Evolutionary conservation across 371 early-diverging fungal species (phyloP).

Genomic region (Mucor plumbeus): DNA sequence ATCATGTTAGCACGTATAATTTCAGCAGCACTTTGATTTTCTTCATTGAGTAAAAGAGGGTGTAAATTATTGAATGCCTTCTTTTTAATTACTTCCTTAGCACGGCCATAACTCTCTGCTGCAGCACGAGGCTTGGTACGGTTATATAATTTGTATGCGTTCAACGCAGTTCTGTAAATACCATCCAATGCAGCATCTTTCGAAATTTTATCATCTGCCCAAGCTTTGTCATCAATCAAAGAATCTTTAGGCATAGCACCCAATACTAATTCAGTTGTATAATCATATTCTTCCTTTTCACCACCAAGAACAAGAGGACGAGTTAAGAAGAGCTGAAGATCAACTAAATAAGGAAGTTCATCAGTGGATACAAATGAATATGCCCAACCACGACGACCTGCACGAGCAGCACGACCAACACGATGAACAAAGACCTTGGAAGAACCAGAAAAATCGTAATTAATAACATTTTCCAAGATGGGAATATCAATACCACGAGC

Average conservation of each 20-base stretch:
- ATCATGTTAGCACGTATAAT: conserved; percentile 71
- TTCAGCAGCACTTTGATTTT: conserved; percentile 49
- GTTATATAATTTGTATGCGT: conserved; percentile 87
- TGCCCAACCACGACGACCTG: conserved; percentile 93
- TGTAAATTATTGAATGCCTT: conserved; percentile 73
- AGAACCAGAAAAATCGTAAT: conserved; percentile 94
- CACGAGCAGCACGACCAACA: conserved; percentile 98
- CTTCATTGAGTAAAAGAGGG: conserved; percentile 62
- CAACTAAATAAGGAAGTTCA: conserved; percentile 91
- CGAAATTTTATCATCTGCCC: conserved; percentile 64
- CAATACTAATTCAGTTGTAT: conserved; percentile 82
- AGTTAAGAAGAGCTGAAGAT: conserved; percentile 91
- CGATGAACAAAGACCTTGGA: conserved; percentile 98
- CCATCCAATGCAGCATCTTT: conserved; percentile 70
- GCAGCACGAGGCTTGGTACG: conserved; percentile 83
- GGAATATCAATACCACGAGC: conserved; percentile 99
- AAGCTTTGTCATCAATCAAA: conserved; percentile 75
- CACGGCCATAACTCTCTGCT: conserved; percentile 83
- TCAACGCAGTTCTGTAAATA: conserved; percentile 69
- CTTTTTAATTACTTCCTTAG: conserved; percentile 78
- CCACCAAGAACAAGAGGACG: conserved; percentile 72
- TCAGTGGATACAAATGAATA: conserved; percentile 89
- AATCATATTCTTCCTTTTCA: conserved; percentile 61
- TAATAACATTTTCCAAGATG: conserved; percentile 94
- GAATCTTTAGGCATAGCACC: conserved; percentile 78